phyloP scores from a whole-genome alignment of 148 eudicot genomes.

The Polygonum maritimum region DNA sequence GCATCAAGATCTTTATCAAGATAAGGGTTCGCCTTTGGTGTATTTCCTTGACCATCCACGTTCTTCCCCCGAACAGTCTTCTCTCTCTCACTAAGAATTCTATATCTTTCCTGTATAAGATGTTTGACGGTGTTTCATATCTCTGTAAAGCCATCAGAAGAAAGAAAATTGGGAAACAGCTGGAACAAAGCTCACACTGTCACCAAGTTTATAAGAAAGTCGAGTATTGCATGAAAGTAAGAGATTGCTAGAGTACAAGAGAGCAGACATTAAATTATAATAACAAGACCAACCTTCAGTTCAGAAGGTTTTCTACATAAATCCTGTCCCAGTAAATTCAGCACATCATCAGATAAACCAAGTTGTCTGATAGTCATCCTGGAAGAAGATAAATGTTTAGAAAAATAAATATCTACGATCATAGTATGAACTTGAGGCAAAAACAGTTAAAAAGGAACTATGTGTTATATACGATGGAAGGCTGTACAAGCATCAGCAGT shows the following conservation, averaged over 20 bases:
- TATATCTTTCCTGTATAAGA: constrained; percentile 99
- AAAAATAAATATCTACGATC: background rate
- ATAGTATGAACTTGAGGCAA: background rate
- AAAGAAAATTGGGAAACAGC: constrained; percentile 65
- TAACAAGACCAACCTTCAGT: constrained; percentile 45
- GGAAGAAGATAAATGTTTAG: constrained; percentile 18
- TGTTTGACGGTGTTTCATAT: constrained; percentile 77
- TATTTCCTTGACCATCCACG: constrained; percentile 27
- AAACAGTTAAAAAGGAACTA: background rate
- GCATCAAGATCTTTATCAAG: constrained; percentile 88
- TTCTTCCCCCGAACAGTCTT: constrained; percentile 25
- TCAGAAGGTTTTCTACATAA: constrained; percentile 73
- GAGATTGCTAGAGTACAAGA: constrained; percentile 6
- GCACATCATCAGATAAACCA: constrained; percentile 65
- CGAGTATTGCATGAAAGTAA: constrained; percentile 9
- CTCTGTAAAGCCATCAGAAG: constrained; percentile 74
- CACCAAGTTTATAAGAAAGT: constrained; percentile 37
- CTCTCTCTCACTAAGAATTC: constrained; percentile 51
- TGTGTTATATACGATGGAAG: background rate
- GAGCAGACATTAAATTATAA: background rate
- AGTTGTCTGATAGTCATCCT: constrained; percentile 65
- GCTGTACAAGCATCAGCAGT: background rate
- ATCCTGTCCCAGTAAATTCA: constrained; percentile 68
- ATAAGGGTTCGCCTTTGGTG: constrained; percentile 37
- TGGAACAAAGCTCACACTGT: constrained; percentile 60